These are phyloP conservation scores for Ramaria sp. DNA, from an alignment of 768 basidiomycete species.

Conservation along the genomic window DNA sequence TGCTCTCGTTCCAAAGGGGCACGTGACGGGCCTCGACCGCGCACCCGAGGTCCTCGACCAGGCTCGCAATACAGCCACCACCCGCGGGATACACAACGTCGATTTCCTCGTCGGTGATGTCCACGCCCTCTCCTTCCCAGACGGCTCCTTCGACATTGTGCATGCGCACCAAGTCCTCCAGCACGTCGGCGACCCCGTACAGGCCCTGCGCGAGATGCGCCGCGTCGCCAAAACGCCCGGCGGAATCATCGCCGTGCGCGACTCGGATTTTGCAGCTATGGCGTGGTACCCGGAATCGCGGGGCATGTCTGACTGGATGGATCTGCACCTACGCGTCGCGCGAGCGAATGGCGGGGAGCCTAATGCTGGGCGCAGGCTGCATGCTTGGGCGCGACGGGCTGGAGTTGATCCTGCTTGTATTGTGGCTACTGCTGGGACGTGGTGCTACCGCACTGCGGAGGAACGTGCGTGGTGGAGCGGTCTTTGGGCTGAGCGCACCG, in stretches of 20 bases:
- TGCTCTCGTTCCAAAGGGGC: slow-evolving; percentile 26
- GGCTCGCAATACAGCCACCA: slow-evolving; percentile 22
- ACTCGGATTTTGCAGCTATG: slow-evolving; percentile 26
- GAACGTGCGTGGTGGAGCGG: slow-evolving; percentile 29
- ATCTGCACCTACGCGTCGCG: slow-evolving; percentile 6
- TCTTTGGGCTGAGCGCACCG: slow-evolving; percentile 28
- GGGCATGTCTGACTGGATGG: slow-evolving; percentile 20
- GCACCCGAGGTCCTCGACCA: slow-evolving; percentile 23
- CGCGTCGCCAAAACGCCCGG: slow-evolving; percentile 35
- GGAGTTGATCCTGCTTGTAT: slow-evolving; percentile 23
- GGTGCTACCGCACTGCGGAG: slow-evolving; percentile 26
- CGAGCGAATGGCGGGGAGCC: slow-evolving; percentile 24
- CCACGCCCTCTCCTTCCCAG: slow-evolving; percentile 24
- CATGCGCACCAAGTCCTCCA: slow-evolving; percentile 40
- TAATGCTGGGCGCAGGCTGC: slow-evolving; percentile 26
- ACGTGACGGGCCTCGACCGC: slow-evolving; percentile 33
- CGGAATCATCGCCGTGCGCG: slow-evolving; percentile 35
- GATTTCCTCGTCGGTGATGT: slow-evolving; percentile 32
- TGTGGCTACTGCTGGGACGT: slow-evolving; percentile 21
- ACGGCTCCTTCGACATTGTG: slow-evolving; percentile 36
- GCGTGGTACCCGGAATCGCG: slow-evolving; percentile 26
- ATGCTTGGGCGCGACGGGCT: slow-evolving; percentile 27
- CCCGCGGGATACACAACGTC: slow-evolving; percentile 25
- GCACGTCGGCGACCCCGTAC: slow-evolving; percentile 32
- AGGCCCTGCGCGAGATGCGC: slow-evolving; percentile 34